Evolutionary conservation across 140 eudicot species (phyloP), one percentile per base, ranked within the genome.

Genomic region (Erigeron philadelphicus): DNA sequence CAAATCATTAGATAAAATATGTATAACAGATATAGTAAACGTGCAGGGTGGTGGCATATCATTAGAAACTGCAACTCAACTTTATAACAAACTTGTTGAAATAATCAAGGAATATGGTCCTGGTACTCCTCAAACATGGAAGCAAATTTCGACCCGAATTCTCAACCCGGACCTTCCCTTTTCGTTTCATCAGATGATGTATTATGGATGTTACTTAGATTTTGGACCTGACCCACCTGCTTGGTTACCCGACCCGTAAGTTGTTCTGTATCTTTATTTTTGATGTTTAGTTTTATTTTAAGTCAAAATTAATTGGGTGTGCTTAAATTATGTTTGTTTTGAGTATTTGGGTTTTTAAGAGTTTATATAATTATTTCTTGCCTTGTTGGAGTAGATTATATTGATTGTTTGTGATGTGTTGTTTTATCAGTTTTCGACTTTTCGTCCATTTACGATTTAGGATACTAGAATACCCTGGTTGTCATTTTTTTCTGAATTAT

Each of bases 161-260:
- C 87, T 91, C 6, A 64, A 49, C 9, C 97, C 97, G 7, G 84
- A 88, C 12, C 84, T 85, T 12, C 96, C 96, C 10, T 91, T 88
- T 70, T 58, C 84, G 12, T 72, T 91, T 63, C 97, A 89, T 69
- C 95, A 86, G 75, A 84, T 89, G 87, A 89, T 89, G 95, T 89
- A 78, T 76, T 86, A 89, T 48, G 96, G 95, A 7, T 89, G 96
- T 70, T 89, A 86, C 79, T 45, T 70, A 11, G 68, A 78, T 46
- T 89, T 86, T 65, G 90, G 96, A 66, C 84, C 90, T 23, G 88
- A 89, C 52, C 90, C 96, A 18, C 90, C 88, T 11, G 96, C 96
- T 68, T 89, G 96, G 96, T 49, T 82, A 40, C 95, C 96, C 60
- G 81, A 82, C 82, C 82, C 79, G 96, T 89, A 77, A 57, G 85